These are phyloP conservation scores for Alternaria gaisen DNA, from an alignment of 2,329 filamentous ascomycete species.

Conservation along the genomic window DNA sequence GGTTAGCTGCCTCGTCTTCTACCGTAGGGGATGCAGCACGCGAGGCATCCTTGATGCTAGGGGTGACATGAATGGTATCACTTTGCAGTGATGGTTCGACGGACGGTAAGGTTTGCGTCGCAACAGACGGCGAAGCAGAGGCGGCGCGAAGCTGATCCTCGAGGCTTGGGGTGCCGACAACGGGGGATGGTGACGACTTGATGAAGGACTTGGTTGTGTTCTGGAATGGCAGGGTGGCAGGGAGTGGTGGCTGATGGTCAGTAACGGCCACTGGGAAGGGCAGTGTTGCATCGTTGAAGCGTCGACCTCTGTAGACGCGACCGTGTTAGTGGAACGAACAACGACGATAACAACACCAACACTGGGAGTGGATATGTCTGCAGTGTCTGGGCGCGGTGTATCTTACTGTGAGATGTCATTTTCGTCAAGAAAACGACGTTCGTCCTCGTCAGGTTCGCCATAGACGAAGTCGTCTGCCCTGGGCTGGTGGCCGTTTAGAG, in stretches of 20 bases:
- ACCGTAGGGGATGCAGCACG: conserved; percentile 14
- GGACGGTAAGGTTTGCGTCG: conserved; percentile 34
- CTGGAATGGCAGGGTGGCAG: conserved; percentile 37
- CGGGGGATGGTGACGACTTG: conserved; percentile 36
- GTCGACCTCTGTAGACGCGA: conserved; percentile 59
- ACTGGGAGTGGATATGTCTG: conserved; percentile 4
- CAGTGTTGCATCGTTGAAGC: conserved; percentile 65
- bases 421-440: conserved; percentile 64
- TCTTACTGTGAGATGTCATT: conserved; percentile 67
- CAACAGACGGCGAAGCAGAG: conserved; percentile 46
- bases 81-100: conserved; percentile 25
- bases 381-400: conserved; percentile 11
- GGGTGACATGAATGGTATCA: conserved; percentile 22
- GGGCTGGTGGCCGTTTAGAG: conserved; percentile 62
- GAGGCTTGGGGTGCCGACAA: conserved; percentile 31
- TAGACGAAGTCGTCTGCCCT: conserved; percentile 65
- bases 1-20: conserved; percentile 28
- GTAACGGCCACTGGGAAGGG: conserved; percentile 48
- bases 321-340: conserved; percentile 41
- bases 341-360: conserved; percentile 31
- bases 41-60: conserved; percentile 19
- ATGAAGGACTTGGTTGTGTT: conserved; percentile 28
- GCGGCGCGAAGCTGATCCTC: conserved; percentile 48
- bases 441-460: conserved; percentile 61
- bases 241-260: conserved; percentile 37